Base-by-base conservation (phyloP, 192 early-diverging fungal species). In the Coemansia sp. region DNA sequence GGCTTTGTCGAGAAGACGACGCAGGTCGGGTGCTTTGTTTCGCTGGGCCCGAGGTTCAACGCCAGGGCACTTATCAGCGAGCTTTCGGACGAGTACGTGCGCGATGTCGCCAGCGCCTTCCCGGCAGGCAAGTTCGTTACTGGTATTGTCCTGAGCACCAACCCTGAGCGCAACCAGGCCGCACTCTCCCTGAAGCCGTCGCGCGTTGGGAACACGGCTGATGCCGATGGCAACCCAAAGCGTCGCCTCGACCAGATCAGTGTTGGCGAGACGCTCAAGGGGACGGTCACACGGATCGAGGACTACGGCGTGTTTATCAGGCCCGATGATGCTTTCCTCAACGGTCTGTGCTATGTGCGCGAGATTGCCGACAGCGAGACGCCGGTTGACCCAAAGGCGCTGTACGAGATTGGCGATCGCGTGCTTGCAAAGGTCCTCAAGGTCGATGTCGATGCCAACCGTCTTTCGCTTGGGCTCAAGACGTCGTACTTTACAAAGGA, bases 31-130 rank as follows among this genome's bases (percentile, higher is more conserved):
- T 75, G 88, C 56, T 95, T 97, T 74, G 83, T 97, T 23, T 56
- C 77, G 18, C 74, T 96, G 29, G 86, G 85, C 42, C 87, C 80
- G 58, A 68, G 80, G 10, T 37, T 91, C 25, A 72, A 72, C 59
- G 95, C 82, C 18, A 88, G 92, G 57, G 93, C 94, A 39, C 88
- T 93, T 75, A 95, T 97, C 67, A 81, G 88, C 31, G 89, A 96
- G 64, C 62, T 97, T 16, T 91, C 89, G 3, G 94, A 96, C 81
- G 89, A 86, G 30, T 96, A 85, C 60, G 72, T 96, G 42, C 92
- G 92, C 63, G 92, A 96, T 64, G 93, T 94, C 85, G 89, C 91
- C 78, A 65, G 53, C 15, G 79, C 85, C 7, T 92, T 90, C 76
- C 83, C 84, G 9, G 57, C 84, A 6, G 95, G 92, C 10, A 88